Evolutionary conservation across 306 rosid species (phyloP).

Genomic region (Dryas octopetala): DNA sequence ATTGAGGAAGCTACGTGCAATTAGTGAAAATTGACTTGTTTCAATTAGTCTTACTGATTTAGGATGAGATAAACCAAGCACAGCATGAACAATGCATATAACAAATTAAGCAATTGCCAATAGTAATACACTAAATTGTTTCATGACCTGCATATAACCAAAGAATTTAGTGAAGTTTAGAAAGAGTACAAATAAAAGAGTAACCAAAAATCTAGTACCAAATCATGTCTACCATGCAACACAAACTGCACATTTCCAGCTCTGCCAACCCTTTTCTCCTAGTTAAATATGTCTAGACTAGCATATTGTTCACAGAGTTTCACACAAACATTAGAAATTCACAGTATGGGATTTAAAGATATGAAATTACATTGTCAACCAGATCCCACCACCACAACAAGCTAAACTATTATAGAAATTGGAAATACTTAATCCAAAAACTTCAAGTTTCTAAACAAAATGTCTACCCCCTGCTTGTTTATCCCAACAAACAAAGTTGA

Average conservation of each 20-base stretch:
- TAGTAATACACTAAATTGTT: neutral
- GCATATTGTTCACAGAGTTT: neutral
- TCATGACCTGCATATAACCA: neutral
- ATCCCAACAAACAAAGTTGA: conserved; percentile 1
- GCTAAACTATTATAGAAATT: neutral
- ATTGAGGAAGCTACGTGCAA: too few relatives aligned
- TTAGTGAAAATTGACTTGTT: neutral
- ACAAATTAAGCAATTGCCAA: neutral
- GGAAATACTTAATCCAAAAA: neutral
- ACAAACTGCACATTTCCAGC: neutral
- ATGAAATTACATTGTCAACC: neutral
- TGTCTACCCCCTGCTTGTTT: conserved; percentile 1
- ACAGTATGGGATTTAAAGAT: neutral
- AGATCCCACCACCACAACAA: neutral
- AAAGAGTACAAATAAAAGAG: neutral
- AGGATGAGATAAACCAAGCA: neutral
- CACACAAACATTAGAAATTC: neutral
- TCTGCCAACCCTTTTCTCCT: neutral
- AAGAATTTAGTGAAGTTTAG: neutral
- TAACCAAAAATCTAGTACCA: neutral
- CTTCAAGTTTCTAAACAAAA: neutral
- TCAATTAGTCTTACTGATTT: neutral
- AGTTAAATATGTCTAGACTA: neutral
- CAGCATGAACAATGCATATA: conserved; percentile 2
- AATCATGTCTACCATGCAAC: neutral